Percentiles rank a stretch among this genome's conserved stretches.
phyloP scores from a whole-genome alignment of 2,329 filamentous ascomycete species.

The Didymella segeticola region DNA sequence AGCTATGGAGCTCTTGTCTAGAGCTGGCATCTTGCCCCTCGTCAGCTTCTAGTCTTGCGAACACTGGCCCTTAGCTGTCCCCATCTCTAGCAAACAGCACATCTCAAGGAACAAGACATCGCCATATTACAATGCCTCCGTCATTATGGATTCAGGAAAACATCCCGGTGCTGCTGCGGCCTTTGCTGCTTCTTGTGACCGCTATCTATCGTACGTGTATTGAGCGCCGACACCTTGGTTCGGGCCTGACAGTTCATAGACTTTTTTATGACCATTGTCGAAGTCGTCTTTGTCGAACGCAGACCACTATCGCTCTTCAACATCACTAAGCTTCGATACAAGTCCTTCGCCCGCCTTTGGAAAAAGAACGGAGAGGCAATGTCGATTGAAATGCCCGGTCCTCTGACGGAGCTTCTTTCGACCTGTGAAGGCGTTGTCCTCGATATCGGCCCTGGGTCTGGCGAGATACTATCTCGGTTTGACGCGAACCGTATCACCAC shows the following conservation, averaged over 20 bases:
- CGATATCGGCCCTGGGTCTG: slow-evolving; percentile 58
- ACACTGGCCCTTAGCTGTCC: not conserved
- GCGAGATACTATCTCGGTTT: slow-evolving; percentile 58
- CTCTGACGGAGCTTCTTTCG: slow-evolving; percentile 34
- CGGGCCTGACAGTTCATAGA: slow-evolving; percentile 25
- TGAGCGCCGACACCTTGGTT: not conserved
- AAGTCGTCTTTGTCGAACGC: slow-evolving; percentile 38
- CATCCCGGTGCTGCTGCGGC: slow-evolving; percentile 37
- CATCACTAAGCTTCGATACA: slow-evolving; percentile 38
- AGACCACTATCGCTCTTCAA: slow-evolving; percentile 38
- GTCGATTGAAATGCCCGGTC: slow-evolving; percentile 47
- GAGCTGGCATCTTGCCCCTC: not conserved
- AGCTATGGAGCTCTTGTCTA: not conserved
- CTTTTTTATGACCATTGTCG: slow-evolving; percentile 44
- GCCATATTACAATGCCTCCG: slow-evolving; percentile 3
- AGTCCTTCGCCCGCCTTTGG: slow-evolving; percentile 47
- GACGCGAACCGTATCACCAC: slow-evolving; percentile 50
- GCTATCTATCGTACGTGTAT: slow-evolving; percentile 35
- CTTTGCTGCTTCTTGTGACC: slow-evolving; percentile 34
- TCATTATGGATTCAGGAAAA: slow-evolving; percentile 25
- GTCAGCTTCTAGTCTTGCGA: not conserved
- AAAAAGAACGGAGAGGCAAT: slow-evolving; percentile 44
- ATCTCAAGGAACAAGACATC: not conserved
- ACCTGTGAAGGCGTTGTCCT: slow-evolving; percentile 44
- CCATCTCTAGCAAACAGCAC: not conserved